Evolutionary conservation across 2,329 filamentous ascomycete genomes (phyloP).

Genomic region (Pleoardoris graminearum): DNA sequence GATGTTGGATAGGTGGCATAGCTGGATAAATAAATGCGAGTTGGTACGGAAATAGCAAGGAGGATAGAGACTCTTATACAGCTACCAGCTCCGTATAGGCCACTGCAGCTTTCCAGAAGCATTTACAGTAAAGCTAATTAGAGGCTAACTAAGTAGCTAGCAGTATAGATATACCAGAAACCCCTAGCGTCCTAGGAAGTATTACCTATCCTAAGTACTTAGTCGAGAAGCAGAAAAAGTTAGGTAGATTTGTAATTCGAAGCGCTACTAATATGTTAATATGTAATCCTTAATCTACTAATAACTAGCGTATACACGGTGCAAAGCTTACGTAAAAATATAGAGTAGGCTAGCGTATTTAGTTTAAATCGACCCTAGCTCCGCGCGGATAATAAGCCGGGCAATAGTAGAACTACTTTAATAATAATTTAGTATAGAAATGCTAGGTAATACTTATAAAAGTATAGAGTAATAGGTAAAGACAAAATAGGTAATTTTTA

Average conservation of each 20-base stretch:
- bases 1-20: too few species aligned
- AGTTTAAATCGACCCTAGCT: too few species aligned
- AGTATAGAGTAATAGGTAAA: too few species aligned
- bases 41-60: conserved; percentile 1
- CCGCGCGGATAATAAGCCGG: too few species aligned
- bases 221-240: background rate
- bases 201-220: background rate
- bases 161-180: background rate
- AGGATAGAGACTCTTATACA: conserved; percentile 1
- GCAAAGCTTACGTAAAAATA: too few species aligned
- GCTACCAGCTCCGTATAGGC: background rate
- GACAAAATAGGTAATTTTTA: too few species aligned
- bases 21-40: too few species aligned
- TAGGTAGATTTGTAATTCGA: background rate
- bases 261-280: background rate
- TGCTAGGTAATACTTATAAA: background rate
- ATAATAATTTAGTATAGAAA: background rate
- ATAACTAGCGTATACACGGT: background rate
- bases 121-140: background rate
- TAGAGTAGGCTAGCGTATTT: too few species aligned
- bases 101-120: background rate
- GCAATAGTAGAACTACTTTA: background rate
- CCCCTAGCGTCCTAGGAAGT: background rate
- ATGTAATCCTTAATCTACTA: background rate
- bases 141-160: background rate